phyloP scores from a whole-genome alignment of 495 filamentous ascomycete genomes.

The Hyaloscypha finlandica region DNA sequence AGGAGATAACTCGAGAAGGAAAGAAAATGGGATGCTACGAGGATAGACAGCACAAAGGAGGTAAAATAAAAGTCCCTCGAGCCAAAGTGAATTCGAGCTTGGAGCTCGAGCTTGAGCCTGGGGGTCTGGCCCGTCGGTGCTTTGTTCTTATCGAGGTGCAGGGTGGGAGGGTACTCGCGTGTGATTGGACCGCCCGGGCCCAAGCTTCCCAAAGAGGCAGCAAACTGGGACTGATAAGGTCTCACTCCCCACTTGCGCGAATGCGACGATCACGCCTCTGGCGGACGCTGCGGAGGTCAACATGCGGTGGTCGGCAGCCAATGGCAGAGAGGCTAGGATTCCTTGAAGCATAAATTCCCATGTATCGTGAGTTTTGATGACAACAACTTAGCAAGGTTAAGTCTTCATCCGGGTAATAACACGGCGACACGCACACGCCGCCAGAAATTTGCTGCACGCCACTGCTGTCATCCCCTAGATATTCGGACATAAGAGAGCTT shows the following conservation, averaged over 20 bases:
- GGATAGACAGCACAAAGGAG: neutral
- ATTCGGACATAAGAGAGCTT: neutral
- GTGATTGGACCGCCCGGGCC: neutral
- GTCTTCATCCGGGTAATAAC: neutral
- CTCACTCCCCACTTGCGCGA: too few species aligned
- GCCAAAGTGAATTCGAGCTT: neutral
- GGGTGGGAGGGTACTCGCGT: neutral
- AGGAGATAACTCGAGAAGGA: neutral
- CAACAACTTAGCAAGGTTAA: neutral
- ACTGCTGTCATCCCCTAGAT: neutral
- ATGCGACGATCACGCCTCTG: too few species aligned
- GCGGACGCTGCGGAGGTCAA: too few species aligned
- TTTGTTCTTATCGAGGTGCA: conserved; percentile 1
- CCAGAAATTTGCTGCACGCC: neutral
- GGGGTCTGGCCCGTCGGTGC: too few species aligned
- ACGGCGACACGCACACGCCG: neutral
- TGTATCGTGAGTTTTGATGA: neutral
- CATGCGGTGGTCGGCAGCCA: neutral
- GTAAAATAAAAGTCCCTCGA: neutral
- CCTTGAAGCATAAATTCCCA: neutral
- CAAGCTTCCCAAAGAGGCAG: neutral
- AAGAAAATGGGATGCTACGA: neutral
- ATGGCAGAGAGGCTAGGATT: neutral
- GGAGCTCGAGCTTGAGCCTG: too few species aligned
- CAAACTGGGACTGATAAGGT: too few species aligned